These are phyloP conservation scores for Fusarium lyarnte DNA, from an alignment of 2,329 filamentous ascomycete species.

Conservation along the genomic window DNA sequence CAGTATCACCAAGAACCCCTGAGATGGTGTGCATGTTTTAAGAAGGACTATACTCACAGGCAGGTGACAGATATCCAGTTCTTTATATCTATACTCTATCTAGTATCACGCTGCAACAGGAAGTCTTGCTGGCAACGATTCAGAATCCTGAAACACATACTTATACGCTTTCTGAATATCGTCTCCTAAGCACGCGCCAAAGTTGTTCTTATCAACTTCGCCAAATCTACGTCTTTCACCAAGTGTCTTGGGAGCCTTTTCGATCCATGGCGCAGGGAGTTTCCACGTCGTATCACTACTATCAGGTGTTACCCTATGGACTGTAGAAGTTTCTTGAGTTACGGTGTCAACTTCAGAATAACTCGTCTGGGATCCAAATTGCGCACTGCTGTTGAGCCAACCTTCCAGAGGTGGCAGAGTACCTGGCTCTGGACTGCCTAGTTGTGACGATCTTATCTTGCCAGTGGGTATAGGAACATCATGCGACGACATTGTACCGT, in stretches of 20 bases:
- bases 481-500: not conserved
- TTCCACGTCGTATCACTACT: not conserved
- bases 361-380: not conserved
- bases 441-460: not conserved
- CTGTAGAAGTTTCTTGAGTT: not conserved
- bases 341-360: not conserved
- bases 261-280: not conserved
- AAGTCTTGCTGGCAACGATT: not conserved
- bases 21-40: too few species aligned
- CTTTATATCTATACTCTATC: not conserved
- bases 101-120: not conserved
- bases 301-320: not conserved
- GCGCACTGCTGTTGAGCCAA: not conserved
- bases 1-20: too few species aligned
- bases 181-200: rapidly evolving
- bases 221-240: not conserved
- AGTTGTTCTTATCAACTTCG: not conserved
- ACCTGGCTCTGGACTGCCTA: not conserved
- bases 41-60: too few species aligned
- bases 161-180: not conserved
- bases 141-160: not conserved
- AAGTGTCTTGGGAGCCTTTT: not conserved
- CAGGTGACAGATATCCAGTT: too few species aligned
- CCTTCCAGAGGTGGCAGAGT: not conserved
- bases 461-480: not conserved